Percentiles rank a stretch among this genome's conserved stretches.
phyloP scores from a whole-genome alignment of 2,329 filamentous ascomycete species.

The Sphaerulina musiva region DNA sequence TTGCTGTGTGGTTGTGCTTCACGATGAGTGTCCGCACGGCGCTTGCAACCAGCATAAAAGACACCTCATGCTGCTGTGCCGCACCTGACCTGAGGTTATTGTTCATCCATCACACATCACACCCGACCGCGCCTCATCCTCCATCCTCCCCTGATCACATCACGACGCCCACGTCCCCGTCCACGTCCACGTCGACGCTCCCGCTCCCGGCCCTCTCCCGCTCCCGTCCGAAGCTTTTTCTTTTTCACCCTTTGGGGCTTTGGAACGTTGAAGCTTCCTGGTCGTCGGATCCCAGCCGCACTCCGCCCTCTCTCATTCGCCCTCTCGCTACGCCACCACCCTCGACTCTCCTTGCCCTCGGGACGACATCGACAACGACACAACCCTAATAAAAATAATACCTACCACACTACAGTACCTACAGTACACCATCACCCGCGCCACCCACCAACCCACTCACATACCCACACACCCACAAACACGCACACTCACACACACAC shows the following conservation, averaged over 20 bases:
- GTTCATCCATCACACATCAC: no score
- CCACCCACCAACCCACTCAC: background rate
- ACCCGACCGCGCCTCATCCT: no score
- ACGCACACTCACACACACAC: no score
- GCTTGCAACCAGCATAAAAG: constrained; percentile 15
- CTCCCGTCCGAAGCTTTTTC: background rate
- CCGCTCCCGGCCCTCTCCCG: no score
- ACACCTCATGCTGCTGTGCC: constrained; percentile 9
- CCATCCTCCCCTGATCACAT: no score
- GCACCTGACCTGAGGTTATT: background rate
- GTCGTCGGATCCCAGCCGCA: constrained; percentile 5
- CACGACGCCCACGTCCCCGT: background rate
- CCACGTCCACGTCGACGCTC: background rate
- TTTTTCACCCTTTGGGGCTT: background rate
- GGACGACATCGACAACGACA: constrained; percentile 6
- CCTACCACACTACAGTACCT: no score
- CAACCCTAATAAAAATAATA: background rate
- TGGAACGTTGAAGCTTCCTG: constrained; percentile 7
- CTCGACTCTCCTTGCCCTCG: constrained; percentile 9
- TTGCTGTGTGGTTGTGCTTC: background rate
- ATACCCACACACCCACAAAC: background rate
- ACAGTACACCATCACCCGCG: no score
- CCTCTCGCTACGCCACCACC: constrained; percentile 6
- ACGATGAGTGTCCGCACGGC: constrained; percentile 2
- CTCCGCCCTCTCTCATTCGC: constrained; percentile 2